A percentile compares a stretch with the other conserved stretches of the same genome.
Conservation (phyloP, 805 yeast genomes). For the Lipomyces yamanashiensis region DNA sequence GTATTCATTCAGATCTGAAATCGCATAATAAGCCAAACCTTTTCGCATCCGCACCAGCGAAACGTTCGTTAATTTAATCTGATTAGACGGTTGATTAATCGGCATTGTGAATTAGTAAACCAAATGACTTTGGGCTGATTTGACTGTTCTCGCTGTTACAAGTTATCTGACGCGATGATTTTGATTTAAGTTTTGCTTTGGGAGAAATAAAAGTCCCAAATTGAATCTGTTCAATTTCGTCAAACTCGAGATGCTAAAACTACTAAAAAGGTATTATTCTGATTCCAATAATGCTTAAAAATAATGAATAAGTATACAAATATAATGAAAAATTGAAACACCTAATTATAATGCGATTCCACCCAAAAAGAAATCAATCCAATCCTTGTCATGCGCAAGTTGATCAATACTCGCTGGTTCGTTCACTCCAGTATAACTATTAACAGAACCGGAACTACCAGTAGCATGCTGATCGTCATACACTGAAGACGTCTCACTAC, state of each 20-base stretch:
- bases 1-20: background rate
- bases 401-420: background rate
- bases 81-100: constrained; percentile 87
- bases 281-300: too few relatives aligned
- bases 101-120: constrained; percentile 46
- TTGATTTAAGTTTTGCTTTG: background rate
- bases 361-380: background rate
- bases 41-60: constrained; percentile 89
- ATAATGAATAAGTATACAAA: too few relatives aligned
- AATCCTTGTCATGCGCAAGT: background rate
- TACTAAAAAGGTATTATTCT: too few relatives aligned
- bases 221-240: background rate
- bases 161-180: background rate
- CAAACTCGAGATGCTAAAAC: too few relatives aligned
- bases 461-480: background rate
- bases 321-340: too few relatives aligned
- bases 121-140: too few relatives aligned
- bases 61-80: constrained; percentile 90
- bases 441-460: background rate
- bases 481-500: background rate
- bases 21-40: constrained; percentile 49
- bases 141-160: too few relatives aligned
- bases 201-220: background rate
- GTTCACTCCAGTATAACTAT: background rate
- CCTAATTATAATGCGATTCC: background rate